Percentiles rank a stretch among this genome's conserved stretches.
These are phyloP conservation scores for Pythium angustatum DNA, from an alignment of 352 stramenopile genomes.

Conservation along the genomic window DNA sequence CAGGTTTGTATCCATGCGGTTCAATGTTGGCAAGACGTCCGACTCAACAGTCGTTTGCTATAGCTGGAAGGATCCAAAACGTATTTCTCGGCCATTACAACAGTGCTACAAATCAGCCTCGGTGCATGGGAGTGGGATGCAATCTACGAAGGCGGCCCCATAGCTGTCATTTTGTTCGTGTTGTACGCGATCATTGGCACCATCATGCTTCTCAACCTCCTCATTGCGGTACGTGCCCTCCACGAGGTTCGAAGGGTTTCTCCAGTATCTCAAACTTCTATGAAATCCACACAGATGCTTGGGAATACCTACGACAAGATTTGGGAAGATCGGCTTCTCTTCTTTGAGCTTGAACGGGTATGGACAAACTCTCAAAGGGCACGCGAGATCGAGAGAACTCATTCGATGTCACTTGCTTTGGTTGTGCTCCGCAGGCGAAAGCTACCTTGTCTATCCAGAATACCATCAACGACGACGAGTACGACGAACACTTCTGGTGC, in stretches of 20 bases:
- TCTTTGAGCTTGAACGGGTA: constrained; percentile 81
- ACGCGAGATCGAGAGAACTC: too few relatives aligned
- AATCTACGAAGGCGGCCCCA: constrained; percentile 67
- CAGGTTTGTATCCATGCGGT: constrained; percentile 40
- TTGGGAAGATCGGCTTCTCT: constrained; percentile 78
- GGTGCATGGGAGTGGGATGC: constrained; percentile 75
- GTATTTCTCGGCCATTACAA: constrained; percentile 57
- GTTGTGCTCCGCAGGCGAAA: constrained; percentile 44
- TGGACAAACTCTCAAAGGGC: background rate
- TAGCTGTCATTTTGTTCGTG: constrained; percentile 74
- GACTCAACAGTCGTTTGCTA: background rate
- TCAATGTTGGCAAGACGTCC: background rate
- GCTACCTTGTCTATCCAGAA: constrained; percentile 76
- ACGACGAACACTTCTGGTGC: constrained; percentile 77
- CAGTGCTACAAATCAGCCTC: constrained; percentile 72
- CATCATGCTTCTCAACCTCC: constrained; percentile 81
- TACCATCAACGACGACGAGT: constrained; percentile 62
- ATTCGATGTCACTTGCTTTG: background rate
- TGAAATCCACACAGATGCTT: constrained; percentile 52
- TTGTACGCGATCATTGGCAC: constrained; percentile 74
- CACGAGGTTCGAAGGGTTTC: too few relatives aligned
- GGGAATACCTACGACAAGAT: constrained; percentile 87
- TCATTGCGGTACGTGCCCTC: constrained; percentile 64
- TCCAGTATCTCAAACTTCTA: background rate
- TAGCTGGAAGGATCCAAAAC: constrained; percentile 73